These are phyloP conservation scores for Geotrichum carabidarum DNA, from an alignment of 1,139 yeast species.

Conservation along the genomic window DNA sequence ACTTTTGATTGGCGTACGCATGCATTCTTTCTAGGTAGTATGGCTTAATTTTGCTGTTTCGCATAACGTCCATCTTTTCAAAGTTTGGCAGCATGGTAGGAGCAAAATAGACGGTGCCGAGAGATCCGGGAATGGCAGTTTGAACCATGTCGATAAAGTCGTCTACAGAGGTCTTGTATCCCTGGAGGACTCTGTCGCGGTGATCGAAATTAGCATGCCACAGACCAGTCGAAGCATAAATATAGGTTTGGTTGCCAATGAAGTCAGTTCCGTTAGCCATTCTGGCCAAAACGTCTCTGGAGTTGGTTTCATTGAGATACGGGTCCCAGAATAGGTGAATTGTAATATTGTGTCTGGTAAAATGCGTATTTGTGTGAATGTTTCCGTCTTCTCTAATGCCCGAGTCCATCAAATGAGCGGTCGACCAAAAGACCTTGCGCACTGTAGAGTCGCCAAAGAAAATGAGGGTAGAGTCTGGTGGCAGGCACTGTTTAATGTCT, in stretches of 20 bases:
- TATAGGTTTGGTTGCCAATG: not conserved
- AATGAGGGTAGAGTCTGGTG: conserved; percentile 7
- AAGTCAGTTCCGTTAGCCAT: not conserved
- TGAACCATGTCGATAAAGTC: conserved; percentile 7
- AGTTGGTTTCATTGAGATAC: conserved; percentile 11
- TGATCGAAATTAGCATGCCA: conserved; percentile 20
- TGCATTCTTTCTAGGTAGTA: conserved; percentile 10
- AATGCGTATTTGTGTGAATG: conserved; percentile 10
- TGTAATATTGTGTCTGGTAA: conserved; percentile 8
- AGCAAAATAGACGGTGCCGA: conserved; percentile 17
- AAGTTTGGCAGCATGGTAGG: conserved; percentile 17
- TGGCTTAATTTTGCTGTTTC: conserved; percentile 3
- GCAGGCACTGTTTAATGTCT: conserved; percentile 13
- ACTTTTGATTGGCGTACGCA: conserved; percentile 11
- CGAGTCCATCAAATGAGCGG: conserved; percentile 7
- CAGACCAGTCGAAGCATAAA: conserved; percentile 19
- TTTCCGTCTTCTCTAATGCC: conserved; percentile 6
- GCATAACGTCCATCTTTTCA: conserved; percentile 11
- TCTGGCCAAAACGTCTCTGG: not conserved
- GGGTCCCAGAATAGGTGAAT: conserved; percentile 16
- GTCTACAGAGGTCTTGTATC: conserved; percentile 11
- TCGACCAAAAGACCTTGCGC: conserved; percentile 15
- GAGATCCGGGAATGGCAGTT: conserved; percentile 6
- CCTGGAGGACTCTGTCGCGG: conserved; percentile 9
- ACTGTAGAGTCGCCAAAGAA: conserved; percentile 20